Evolutionary conservation across 768 basidiomycete species (phyloP), one percentile per base, ranked within the genome.

Genomic region (Serpula lacrymans): DNA sequence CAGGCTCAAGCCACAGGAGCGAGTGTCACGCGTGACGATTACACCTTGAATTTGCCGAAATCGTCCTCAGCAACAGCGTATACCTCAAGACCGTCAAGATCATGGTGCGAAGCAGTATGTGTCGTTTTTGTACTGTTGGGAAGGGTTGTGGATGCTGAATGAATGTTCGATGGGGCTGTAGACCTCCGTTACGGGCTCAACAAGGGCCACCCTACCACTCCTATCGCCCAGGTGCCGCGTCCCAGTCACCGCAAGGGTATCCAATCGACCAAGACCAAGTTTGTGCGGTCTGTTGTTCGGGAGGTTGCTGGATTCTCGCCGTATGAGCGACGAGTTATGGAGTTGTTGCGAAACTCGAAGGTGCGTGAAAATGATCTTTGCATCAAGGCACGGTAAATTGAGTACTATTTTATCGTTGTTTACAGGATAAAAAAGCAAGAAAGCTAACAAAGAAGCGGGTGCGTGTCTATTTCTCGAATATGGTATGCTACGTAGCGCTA

Each of bases 391-490:
- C 14, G n/a, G n/a, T n/a, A n/a, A n/a, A n/a, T n/a, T n/a, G n/a
- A n/a, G n/a, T n/a, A 30, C 10, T 17, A 9, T n/a, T n/a, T n/a
- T n/a, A n/a, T 2, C n/a, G 3, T 17, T 43, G 21, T 22, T 47
- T 16, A 38, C 58, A 92, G 92, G 95, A 99, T 68, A 99, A 99
- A 83, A 97, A 95, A 72, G 95, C 95, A 45, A 80, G 92, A 67
- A 98, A 98, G 75, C 75, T 98, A 77, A 94, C 93, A 55, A 99
- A 99, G 84, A 97, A 95, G 77, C 84, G 93, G 77, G 95, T 96
- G 59, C 54, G 84, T 80, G n/a, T 42, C 16, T 25, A 17, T 36
- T 42, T 25, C 4, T 23, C 11, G 34, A 17, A 20, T 37, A 4
- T 7, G 14, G 12, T 0, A 1, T 29, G 10, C 17, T n/a, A 30